Evolutionary conservation across 1,284 basidiomycete genomes (phyloP).

Genomic region (Rhodotorula sp.): DNA sequence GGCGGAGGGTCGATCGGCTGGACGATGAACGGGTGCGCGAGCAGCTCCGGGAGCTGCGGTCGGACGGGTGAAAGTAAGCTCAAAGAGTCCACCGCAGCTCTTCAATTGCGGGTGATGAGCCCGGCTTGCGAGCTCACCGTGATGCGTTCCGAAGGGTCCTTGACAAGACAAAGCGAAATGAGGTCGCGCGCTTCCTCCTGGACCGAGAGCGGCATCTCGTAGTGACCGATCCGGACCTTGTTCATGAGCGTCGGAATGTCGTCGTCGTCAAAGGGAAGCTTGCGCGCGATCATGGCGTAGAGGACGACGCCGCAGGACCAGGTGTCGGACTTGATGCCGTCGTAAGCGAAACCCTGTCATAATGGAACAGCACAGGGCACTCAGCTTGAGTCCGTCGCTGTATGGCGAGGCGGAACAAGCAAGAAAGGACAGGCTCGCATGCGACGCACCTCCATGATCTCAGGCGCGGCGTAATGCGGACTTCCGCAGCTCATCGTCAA

Average conservation of each 20-base stretch:
- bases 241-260: slow-evolving; percentile 47
- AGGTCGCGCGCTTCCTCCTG: slow-evolving; percentile 45
- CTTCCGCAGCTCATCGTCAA: slow-evolving; percentile 50
- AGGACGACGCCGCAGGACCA: slow-evolving; percentile 51
- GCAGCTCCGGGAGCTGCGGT: slow-evolving; percentile 5
- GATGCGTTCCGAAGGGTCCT: slow-evolving; percentile 44
- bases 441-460: slow-evolving; percentile 46
- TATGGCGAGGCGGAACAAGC: not conserved
- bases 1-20: not conserved
- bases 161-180: slow-evolving; percentile 47
- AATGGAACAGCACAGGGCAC: no score
- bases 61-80: not conserved
- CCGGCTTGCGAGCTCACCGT: slow-evolving; percentile 1
- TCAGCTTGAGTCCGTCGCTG: not conserved
- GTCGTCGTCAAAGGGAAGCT: slow-evolving; percentile 50
- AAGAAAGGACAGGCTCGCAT: slow-evolving; percentile 18
- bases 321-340: slow-evolving; percentile 48
- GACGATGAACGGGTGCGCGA: slow-evolving; percentile 4
- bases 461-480: slow-evolving; percentile 51
- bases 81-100: not conserved
- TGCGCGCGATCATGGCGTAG: slow-evolving; percentile 46
- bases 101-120: fast-evolving
- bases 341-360: slow-evolving; percentile 43
- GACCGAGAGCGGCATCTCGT: slow-evolving; percentile 46
- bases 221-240: slow-evolving; percentile 47